Percentiles rank a stretch among this genome's conserved stretches.
Evolutionary conservation across 1,284 basidiomycete species (phyloP).

Genomic region (Volvariella surrecta): DNA sequence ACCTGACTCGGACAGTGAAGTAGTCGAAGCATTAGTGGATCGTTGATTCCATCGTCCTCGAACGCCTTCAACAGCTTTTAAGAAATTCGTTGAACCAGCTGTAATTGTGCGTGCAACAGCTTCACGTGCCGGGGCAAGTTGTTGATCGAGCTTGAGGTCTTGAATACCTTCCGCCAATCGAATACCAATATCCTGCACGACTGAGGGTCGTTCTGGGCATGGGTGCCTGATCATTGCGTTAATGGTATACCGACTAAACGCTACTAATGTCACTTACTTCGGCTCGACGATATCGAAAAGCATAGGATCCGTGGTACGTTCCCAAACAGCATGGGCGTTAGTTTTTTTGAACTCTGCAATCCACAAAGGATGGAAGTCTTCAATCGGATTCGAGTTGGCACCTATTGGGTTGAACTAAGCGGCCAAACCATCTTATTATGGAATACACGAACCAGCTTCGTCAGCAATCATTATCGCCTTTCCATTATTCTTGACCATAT

Average conservation of each 20-base stretch:
- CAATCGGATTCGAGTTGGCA: conserved; percentile 30
- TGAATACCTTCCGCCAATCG: conserved; percentile 86
- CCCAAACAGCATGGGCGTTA: conserved; percentile 82
- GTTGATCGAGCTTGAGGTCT: conserved; percentile 84
- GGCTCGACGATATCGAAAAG: conserved; percentile 92
- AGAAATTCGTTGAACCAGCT: conserved; percentile 72
- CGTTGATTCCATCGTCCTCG: conserved; percentile 59
- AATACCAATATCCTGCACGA: conserved; percentile 83
- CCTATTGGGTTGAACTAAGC: conserved; percentile 14
- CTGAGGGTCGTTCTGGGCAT: conserved; percentile 81
- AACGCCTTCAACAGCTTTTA: conserved; percentile 83
- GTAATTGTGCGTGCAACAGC: conserved; percentile 71
- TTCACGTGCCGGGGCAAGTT: conserved; percentile 82
- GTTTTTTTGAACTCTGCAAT: conserved; percentile 79
- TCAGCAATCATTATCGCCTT: conserved; percentile 57
- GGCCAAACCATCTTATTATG: conserved; percentile 5
- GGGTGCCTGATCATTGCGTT: conserved; percentile 67
- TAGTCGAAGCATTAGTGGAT: conserved; percentile 25
- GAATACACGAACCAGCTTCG: conserved; percentile 37
- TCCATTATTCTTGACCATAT: conserved; percentile 56
- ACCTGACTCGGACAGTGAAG: conserved; percentile 18
- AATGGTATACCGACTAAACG: not conserved
- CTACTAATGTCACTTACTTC: conserved; percentile 45
- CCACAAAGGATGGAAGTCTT: conserved; percentile 82
- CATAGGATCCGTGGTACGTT: conserved; percentile 78